Evolutionary conservation across 441 rosid genomes (phyloP), one percentile per base, ranked within the genome.

Genomic region (Geranium incanum): DNA sequence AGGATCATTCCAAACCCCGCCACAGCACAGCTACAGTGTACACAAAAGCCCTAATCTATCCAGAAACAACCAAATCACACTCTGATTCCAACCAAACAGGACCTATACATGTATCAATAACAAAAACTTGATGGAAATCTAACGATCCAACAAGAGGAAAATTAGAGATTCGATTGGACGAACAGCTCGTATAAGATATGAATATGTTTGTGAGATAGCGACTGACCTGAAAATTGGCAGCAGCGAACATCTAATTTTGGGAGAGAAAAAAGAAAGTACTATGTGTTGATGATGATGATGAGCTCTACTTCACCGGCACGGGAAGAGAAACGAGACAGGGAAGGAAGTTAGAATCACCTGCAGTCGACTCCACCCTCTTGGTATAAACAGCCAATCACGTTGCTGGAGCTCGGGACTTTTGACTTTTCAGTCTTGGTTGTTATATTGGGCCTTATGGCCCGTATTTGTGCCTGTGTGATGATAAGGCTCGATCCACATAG

Each of bases 151-250:
- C 36, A 60, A 19, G 36, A 60, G 2, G 36, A 19, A 60, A 13
- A 60, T 60, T 19, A 19, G 66, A 23, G 66, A 60, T 60, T 19
- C 11, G 66, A 60, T 60, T 36, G 9, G 36, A 60, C 4, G 23
- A 60, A 23, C 36, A 60, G 66, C 66, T 21, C 2, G 6, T 8
- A 60, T 8, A 9, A 60, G 12, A 21, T 8, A 19, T 19, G 23
- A 6, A 60, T 9, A 12, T 0, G 33, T 59, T 7, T 60, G 9
- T 9, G 65, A 60, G 36, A 21, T 33, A 60, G 66, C 21, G 36
- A 52, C 36, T 60, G 66, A 60, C 66, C 66, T 33, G 66, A 60
- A 60, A 60, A 60, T 19, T 60, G 12, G 66, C 66, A 13, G 66
- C 13, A 60, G 66, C 11, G 66, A 60, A 60, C 66, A 60, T 60